These are phyloP conservation scores for Secale cereale DNA, from an alignment of 176 grass and related monocot genomes.

Conservation along the genomic window DNA sequence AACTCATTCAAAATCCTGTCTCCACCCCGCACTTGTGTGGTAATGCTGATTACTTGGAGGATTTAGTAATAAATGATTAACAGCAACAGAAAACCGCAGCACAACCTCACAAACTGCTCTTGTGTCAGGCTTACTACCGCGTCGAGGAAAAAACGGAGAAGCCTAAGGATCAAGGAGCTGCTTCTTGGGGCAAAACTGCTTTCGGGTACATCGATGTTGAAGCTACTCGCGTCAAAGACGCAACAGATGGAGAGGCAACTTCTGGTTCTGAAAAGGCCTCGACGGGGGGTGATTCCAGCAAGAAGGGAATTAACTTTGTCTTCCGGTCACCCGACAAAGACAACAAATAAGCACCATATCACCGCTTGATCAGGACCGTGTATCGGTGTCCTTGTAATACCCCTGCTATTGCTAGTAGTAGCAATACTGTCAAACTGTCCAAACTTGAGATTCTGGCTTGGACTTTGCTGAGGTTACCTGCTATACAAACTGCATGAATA, in stretches of 20 bases:
- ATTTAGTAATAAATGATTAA: background rate
- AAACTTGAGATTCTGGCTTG: background rate
- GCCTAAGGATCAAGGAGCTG: background rate
- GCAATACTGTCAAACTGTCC: background rate
- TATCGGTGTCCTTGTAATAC: background rate
- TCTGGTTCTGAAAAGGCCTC: background rate
- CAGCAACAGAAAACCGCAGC: background rate
- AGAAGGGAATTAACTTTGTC: constrained; percentile 23
- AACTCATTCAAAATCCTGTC: constrained; percentile 96
- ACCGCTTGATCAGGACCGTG: background rate
- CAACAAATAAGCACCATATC: constrained; percentile 10
- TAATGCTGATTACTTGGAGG: constrained; percentile 39
- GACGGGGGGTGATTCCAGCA: constrained; percentile 13
- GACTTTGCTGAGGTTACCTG: background rate
- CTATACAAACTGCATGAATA: constrained; percentile 14
- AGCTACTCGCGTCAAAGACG: background rate
- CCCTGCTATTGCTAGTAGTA: background rate
- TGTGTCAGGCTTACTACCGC: constrained; percentile 46
- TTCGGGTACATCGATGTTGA: background rate
- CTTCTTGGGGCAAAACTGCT: background rate
- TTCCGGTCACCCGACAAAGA: background rate
- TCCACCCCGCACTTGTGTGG: constrained; percentile 87
- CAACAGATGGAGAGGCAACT: background rate
- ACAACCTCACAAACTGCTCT: constrained; percentile 21
- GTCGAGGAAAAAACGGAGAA: constrained; percentile 46